These are phyloP conservation scores for Monosporozyma servazzii DNA, from an alignment of 805 yeast species.

Conservation along the genomic window DNA sequence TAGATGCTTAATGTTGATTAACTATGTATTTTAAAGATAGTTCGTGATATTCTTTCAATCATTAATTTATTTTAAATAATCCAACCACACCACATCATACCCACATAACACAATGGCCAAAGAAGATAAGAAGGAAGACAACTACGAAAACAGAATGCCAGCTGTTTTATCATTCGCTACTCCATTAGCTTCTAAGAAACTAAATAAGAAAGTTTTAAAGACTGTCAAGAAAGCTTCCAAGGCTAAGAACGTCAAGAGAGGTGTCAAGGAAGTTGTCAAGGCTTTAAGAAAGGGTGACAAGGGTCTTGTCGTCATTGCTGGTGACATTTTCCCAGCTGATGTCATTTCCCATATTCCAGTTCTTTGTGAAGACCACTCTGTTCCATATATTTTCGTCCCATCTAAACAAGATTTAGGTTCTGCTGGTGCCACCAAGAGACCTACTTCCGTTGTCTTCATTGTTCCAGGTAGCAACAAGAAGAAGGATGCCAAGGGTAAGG, in stretches of 20 bases:
- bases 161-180: conserved; percentile 87
- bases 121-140: conserved; percentile 43
- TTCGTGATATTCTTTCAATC: neutral
- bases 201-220: conserved; percentile 90
- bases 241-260: conserved; percentile 96
- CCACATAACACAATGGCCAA: conserved; percentile 8
- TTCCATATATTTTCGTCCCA: conserved; percentile 89
- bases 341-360: conserved; percentile 97
- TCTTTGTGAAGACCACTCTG: conserved; percentile 86
- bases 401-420: conserved; percentile 97
- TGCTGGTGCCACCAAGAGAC: conserved; percentile 98
- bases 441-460: conserved; percentile 94
- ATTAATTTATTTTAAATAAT: neutral
- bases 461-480: conserved; percentile 92
- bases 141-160: conserved; percentile 85
- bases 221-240: conserved; percentile 96
- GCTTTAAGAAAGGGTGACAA: conserved; percentile 97
- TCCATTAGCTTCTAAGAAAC: conserved; percentile 92
- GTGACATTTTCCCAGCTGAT: conserved; percentile 96
- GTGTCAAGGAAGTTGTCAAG: conserved; percentile 97
- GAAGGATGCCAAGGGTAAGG: conserved; percentile 57
- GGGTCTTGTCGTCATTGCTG: conserved; percentile 93
- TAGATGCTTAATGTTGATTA: neutral
- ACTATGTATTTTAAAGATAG: neutral
- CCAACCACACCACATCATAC: neutral